phyloP scores from a whole-genome alignment of 2,329 filamentous ascomycete genomes.

The Colletotrichum cordylinicola region DNA sequence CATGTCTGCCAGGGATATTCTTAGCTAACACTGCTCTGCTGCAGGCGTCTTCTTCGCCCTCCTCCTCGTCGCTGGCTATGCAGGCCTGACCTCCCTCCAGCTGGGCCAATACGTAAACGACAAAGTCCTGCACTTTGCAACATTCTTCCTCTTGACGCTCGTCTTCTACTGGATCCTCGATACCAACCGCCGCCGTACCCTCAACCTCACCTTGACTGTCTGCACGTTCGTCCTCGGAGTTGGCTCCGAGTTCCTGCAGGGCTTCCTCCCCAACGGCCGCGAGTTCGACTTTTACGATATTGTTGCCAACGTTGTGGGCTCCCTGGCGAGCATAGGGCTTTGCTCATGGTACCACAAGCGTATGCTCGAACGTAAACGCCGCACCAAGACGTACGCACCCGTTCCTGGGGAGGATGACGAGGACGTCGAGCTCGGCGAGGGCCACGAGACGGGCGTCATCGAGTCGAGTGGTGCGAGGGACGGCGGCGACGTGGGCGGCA shows the following conservation, averaged over 20 bases:
- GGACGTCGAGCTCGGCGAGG: conserved; percentile 81
- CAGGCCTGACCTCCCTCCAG: conserved; percentile 74
- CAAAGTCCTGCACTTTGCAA: conserved; percentile 85
- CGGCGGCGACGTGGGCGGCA: conserved; percentile 21
- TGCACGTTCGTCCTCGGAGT: conserved; percentile 77
- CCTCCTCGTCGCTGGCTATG: conserved; percentile 77
- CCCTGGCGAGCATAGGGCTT: conserved; percentile 71
- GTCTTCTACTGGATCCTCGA: conserved; percentile 98
- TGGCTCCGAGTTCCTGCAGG: conserved; percentile 79
- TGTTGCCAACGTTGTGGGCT: conserved; percentile 85
- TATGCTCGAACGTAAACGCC: conserved; percentile 88
- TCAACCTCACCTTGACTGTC: conserved; percentile 82
- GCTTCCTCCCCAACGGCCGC: conserved; percentile 75
- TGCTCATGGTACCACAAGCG: conserved; percentile 94
- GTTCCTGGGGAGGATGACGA: conserved; percentile 68
- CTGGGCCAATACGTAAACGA: conserved; percentile 73
- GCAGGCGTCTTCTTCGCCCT: conserved; percentile 74
- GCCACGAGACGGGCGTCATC: conserved; percentile 71
- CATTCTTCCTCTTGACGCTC: conserved; percentile 88
- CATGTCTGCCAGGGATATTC: not conserved
- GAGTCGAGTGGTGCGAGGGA: conserved; percentile 27
- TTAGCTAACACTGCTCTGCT: conserved; percentile 17
- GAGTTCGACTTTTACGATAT: conserved; percentile 83
- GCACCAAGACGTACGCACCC: conserved; percentile 73
- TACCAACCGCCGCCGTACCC: conserved; percentile 81